Base-by-base conservation (phyloP, 257 asterid species). In the Lycium ferocissimum region DNA sequence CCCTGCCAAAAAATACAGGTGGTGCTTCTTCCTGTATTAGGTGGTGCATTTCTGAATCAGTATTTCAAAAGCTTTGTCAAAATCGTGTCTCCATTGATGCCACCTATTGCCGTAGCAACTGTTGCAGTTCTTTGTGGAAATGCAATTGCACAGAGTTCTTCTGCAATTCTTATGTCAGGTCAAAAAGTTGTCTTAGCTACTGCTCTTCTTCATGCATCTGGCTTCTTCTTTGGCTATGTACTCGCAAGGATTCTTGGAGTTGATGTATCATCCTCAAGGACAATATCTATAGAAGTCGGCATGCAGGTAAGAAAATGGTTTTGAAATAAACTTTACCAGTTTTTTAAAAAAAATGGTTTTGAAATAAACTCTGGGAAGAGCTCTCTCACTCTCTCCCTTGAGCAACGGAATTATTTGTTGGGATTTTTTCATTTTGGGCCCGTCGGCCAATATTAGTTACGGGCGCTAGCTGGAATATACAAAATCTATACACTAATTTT, bases 221-320 rank as follows among this genome's bases (percentile, higher is more conserved):
- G 98, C 1, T 95, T 95, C 85, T 94, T 89, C 95, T 94, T 95
- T 26, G 98, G 99, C 58, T 95, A 93, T 57, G 87, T 72, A 4
- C 90, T 95, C 12, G 83, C 99, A 17, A 90, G 98, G 90, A 67
- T 91, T 85, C 91, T 95, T 43, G 93, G 97, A 80, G 73, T 93
- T 43, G 98, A 94, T 83, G 87, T 94, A 5, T 91, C 99, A 38
- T 94, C 97, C 22, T 89, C 95, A 43, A 93, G 98, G 89, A 95
- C 99, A 20, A 93, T 95, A 54, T 93, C 99, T 9, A 95, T 95
- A 47, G 99, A 94, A 89, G 99, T 94, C 81, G 98, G 99, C 84
- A 95, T 95, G 99, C 98, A 95, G 98, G 98, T 95, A 91, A 62
- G 81, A 35, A 13, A 20, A 65, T 65, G 38, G 10, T 65, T 65